phyloP scores from a whole-genome alignment of 495 filamentous ascomycete genomes.

The Penicillium atrosanguineum region DNA sequence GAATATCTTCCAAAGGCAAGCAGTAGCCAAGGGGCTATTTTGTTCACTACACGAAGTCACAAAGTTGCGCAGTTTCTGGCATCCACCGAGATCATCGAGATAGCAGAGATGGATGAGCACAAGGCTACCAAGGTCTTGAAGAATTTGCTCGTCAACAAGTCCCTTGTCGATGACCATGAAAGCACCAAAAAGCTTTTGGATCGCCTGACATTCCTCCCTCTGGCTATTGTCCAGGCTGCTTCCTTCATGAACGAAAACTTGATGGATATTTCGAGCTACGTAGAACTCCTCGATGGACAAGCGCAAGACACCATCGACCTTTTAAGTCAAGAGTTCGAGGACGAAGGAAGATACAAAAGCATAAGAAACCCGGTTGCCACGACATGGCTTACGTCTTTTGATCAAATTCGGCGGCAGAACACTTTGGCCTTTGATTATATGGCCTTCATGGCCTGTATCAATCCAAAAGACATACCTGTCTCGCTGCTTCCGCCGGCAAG shows the following conservation, averaged over 20 bases:
- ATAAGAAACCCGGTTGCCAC: constrained; percentile 50
- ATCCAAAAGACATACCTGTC: constrained; percentile 22
- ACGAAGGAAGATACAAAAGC: constrained; percentile 39
- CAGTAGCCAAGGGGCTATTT: constrained; percentile 27
- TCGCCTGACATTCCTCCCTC: constrained; percentile 32
- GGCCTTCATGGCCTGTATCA: constrained; percentile 42
- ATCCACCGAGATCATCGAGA: constrained; percentile 14
- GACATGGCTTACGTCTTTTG: constrained; percentile 56
- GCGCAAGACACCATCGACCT: constrained; percentile 39
- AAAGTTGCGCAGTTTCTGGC: constrained; percentile 25
- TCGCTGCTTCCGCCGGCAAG: constrained; percentile 12
- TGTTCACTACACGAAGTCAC: constrained; percentile 39
- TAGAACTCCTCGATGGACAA: constrained; percentile 39
- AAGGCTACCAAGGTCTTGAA: constrained; percentile 18
- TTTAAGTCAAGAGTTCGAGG: constrained; percentile 50
- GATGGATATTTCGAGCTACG: constrained; percentile 38
- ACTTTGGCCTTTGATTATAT: constrained; percentile 35
- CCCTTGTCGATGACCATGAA: constrained; percentile 12
- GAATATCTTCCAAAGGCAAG: constrained; percentile 20
- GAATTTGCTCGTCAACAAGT: constrained; percentile 25
- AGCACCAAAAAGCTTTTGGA: constrained; percentile 20
- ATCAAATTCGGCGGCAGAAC: constrained; percentile 37
- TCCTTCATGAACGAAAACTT: constrained; percentile 44
- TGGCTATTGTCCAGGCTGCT: constrained; percentile 44
- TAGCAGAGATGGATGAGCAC: constrained; percentile 27